Evolutionary conservation across 2,329 filamentous ascomycete species (phyloP).

Genomic region (Colletotrichum filicis): DNA sequence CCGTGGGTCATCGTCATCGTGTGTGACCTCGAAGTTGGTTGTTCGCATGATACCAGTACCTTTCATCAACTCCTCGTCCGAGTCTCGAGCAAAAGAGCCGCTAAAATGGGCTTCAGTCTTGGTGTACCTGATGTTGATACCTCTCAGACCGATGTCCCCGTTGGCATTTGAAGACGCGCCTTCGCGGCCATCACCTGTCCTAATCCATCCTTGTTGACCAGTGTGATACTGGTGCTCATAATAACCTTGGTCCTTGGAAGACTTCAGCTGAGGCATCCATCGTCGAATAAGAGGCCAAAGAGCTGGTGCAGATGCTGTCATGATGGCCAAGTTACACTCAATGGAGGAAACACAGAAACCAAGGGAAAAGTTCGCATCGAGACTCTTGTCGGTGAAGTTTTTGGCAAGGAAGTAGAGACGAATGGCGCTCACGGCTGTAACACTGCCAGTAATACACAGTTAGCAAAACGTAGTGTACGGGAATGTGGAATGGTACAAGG

Average conservation of each 20-base stretch:
- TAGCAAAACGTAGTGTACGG: not conserved
- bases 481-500: not conserved
- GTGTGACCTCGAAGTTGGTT: not conserved
- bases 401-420: not conserved
- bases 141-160: not conserved
- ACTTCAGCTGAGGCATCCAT: constrained; percentile 36
- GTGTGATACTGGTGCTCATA: constrained; percentile 1
- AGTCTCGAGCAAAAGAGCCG: not conserved
- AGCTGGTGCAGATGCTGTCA: constrained; percentile 49
- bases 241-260: not conserved
- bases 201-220: constrained; percentile 1
- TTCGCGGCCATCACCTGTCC: not conserved
- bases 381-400: not conserved
- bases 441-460: not conserved
- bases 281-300: constrained; percentile 47
- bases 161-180: not conserved
- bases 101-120: not conserved
- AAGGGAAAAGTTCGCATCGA: constrained; percentile 24
- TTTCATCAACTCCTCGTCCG: constrained; percentile 8
- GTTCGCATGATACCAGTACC: constrained; percentile 3
- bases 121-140: not conserved
- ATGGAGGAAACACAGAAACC: constrained; percentile 43
- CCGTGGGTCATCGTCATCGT: not conserved
- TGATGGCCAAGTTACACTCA: constrained; percentile 51
- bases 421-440: not conserved